A percentile compares a stretch with the other conserved stretches of the same genome.
Evolutionary conservation across 768 basidiomycete genomes (phyloP).

Genomic region (Leccinum subgranulosum): DNA sequence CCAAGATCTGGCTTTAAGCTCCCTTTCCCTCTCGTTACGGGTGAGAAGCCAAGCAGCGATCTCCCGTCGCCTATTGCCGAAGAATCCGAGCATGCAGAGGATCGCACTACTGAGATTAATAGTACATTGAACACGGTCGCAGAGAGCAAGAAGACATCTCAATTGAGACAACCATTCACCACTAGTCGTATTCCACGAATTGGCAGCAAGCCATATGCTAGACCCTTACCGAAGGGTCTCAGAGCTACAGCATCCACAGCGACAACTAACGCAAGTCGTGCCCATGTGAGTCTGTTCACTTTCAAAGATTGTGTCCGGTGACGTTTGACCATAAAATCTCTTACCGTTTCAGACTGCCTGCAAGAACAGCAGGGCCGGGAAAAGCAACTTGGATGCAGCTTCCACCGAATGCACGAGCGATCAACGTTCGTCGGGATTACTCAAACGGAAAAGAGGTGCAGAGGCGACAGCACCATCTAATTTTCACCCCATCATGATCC

Average conservation of each 20-base stretch:
- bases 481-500: slow-evolving; percentile 29
- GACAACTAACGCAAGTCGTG: slow-evolving; percentile 3
- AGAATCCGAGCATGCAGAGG: slow-evolving; percentile 21
- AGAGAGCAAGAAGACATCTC: slow-evolving; percentile 37
- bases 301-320: not conserved
- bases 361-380: slow-evolving; percentile 9
- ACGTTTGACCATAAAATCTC: slow-evolving; percentile 5
- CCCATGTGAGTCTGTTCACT: slow-evolving; percentile 15
- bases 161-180: slow-evolving; percentile 42
- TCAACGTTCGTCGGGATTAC: slow-evolving; percentile 11
- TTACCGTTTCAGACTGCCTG: slow-evolving; percentile 8
- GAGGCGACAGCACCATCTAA: slow-evolving; percentile 18
- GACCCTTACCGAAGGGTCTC: slow-evolving; percentile 26
- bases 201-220: slow-evolving; percentile 55
- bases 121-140: slow-evolving; percentile 14
- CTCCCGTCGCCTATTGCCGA: slow-evolving; percentile 33
- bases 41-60: slow-evolving; percentile 17
- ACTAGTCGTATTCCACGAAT: slow-evolving; percentile 63
- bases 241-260: slow-evolving; percentile 4
- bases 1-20: slow-evolving; percentile 15
- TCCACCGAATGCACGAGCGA: slow-evolving; percentile 7
- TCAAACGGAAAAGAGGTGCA: slow-evolving; percentile 33
- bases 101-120: slow-evolving; percentile 7
- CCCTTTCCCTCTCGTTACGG: slow-evolving; percentile 28
- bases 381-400: slow-evolving; percentile 8